Percentiles rank a stretch among this genome's conserved stretches.
These are phyloP conservation scores for Pythium folliculosum DNA, from an alignment of 352 stramenopile species.

Conservation along the genomic window DNA sequence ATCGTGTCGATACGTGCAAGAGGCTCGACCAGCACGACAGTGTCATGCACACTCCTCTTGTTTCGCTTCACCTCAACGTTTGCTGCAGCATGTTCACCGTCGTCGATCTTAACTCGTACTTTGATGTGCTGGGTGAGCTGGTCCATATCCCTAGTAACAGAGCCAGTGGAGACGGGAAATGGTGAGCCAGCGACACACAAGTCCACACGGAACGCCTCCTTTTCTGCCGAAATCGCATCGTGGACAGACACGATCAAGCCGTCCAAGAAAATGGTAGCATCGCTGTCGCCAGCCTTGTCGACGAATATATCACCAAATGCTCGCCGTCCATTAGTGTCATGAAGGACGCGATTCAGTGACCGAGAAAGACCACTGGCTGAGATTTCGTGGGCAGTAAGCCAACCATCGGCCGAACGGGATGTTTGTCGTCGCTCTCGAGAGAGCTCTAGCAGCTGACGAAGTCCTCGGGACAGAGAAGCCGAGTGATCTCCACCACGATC, in stretches of 20 bases:
- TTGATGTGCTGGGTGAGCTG: constrained; percentile 76
- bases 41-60: constrained; percentile 53
- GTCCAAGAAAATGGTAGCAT: constrained; percentile 21
- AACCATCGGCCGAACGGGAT: constrained; percentile 21
- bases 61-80: constrained; percentile 36
- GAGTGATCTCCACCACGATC: background rate
- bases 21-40: constrained; percentile 74
- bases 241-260: constrained; percentile 49
- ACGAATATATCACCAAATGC: constrained; percentile 43
- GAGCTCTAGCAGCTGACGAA: constrained; percentile 36
- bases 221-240: constrained; percentile 64
- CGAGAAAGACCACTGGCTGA: constrained; percentile 56
- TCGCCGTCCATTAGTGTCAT: constrained; percentile 29
- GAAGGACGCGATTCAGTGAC: constrained; percentile 39
- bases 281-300: background rate
- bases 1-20: constrained; percentile 78
- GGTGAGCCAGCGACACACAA: background rate
- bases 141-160: constrained; percentile 53
- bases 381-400: constrained; percentile 65
- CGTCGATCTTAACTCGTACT: constrained; percentile 63
- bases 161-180: constrained; percentile 16
- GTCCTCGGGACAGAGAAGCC: constrained; percentile 3
- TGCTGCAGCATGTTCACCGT: constrained; percentile 22
- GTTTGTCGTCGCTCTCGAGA: constrained; percentile 18
- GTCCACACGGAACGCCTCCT: constrained; percentile 53